These are phyloP conservation scores for Elsinoe ampelina DNA, from an alignment of 2,329 filamentous ascomycete species.

Conservation along the genomic window DNA sequence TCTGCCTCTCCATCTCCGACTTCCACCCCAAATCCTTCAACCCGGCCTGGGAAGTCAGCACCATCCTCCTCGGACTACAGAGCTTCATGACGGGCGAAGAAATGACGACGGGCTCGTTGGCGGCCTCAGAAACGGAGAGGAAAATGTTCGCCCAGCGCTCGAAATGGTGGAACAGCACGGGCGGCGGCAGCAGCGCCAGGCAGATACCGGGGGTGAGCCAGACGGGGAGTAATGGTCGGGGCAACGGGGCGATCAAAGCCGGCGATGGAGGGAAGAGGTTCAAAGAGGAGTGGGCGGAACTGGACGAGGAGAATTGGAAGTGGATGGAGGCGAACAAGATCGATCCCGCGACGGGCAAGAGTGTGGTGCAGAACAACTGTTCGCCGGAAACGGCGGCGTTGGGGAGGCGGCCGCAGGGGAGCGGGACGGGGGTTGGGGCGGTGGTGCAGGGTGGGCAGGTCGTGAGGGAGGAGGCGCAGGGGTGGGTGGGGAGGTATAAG, in stretches of 20 bases:
- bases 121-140: constrained; percentile 66
- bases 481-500: constrained; percentile 76
- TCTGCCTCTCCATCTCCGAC: constrained; percentile 93
- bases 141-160: constrained; percentile 67
- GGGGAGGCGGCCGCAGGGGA: constrained; percentile 53
- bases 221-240: constrained; percentile 42
- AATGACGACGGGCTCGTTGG: constrained; percentile 90
- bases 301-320: constrained; percentile 80
- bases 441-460: constrained; percentile 73
- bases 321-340: constrained; percentile 83
- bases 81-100: constrained; percentile 99
- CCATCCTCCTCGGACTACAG: constrained; percentile 85
- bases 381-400: constrained; percentile 54
- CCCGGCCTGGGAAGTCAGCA: constrained; percentile 95
- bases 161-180: constrained; percentile 94
- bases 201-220: constrained; percentile 42
- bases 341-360: constrained; percentile 61
- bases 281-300: constrained; percentile 75
- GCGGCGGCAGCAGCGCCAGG: constrained; percentile 61
- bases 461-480: constrained; percentile 65
- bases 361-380: constrained; percentile 33
- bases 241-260: constrained; percentile 70
- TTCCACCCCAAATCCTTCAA: constrained; percentile 99
- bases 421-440: constrained; percentile 44
- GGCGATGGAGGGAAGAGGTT: constrained; percentile 93